Percentiles rank a stretch among this genome's conserved stretches.
These are phyloP conservation scores for Coemansia sp. DNA, from an alignment of 192 early-diverging fungal genomes.

Conservation along the genomic window DNA sequence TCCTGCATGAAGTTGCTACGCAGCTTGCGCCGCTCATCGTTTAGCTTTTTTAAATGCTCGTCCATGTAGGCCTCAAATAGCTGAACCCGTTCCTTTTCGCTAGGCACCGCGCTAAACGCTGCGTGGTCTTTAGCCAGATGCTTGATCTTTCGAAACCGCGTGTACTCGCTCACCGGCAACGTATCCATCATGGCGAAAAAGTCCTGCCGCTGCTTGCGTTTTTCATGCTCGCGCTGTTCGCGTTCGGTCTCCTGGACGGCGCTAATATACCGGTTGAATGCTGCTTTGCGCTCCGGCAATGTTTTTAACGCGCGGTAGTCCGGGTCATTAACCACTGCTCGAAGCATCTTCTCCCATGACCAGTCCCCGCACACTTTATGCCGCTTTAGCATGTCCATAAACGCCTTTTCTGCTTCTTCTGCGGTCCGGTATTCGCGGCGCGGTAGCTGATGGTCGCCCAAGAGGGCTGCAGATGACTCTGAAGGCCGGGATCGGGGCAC, in stretches of 20 bases:
- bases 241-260: constrained; percentile 56
- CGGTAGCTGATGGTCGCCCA: neutral
- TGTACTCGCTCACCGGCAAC: constrained; percentile 54
- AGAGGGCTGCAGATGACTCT: neutral
- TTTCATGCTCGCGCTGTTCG: constrained; percentile 3
- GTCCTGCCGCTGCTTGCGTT: constrained; percentile 51
- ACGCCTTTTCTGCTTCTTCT: constrained; percentile 82
- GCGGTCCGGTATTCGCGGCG: constrained; percentile 65
- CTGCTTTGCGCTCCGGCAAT: constrained; percentile 73
- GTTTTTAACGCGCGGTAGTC: constrained; percentile 83
- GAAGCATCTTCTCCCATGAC: constrained; percentile 93
- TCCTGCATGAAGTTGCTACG: constrained; percentile 64
- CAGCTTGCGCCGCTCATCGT: constrained; percentile 58
- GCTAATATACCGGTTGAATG: constrained; percentile 71
- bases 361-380: constrained; percentile 73
- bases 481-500: neutral
- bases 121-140: constrained; percentile 62
- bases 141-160: constrained; percentile 51
- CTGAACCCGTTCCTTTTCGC: constrained; percentile 58
- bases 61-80: constrained; percentile 75
- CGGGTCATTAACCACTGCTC: constrained; percentile 76
- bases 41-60: constrained; percentile 64
- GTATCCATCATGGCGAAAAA: constrained; percentile 59
- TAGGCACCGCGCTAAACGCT: constrained; percentile 60
- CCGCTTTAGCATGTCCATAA: constrained; percentile 67